Evolutionary conservation across 768 basidiomycete species (phyloP).

Genomic region (Trametes meyenii): DNA sequence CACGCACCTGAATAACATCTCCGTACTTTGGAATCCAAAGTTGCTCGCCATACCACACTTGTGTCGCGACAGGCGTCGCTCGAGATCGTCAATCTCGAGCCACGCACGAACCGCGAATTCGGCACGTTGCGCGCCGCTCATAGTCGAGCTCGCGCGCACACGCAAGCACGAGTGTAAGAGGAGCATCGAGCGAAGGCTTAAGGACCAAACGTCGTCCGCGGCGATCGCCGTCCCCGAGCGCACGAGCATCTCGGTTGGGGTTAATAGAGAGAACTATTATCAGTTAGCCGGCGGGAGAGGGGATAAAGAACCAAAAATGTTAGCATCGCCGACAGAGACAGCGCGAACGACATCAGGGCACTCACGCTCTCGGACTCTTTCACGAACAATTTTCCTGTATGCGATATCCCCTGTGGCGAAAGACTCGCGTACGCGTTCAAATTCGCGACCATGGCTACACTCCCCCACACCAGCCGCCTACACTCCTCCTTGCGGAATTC

Average conservation of each 20-base stretch:
- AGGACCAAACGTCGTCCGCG: slow-evolving; percentile 19
- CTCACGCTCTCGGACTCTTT: slow-evolving; percentile 16
- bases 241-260: slow-evolving; percentile 13
- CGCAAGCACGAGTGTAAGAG: slow-evolving; percentile 18
- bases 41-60: slow-evolving; percentile 13
- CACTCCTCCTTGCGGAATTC: slow-evolving; percentile 20
- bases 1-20: slow-evolving; percentile 19
- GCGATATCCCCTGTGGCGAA: neutral
- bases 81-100: slow-evolving; percentile 23
- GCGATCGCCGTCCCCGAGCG: slow-evolving; percentile 26
- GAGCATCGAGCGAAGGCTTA: slow-evolving; percentile 16
- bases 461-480: slow-evolving; percentile 14
- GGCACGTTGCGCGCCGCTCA: slow-evolving; percentile 17
- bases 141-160: slow-evolving; percentile 1
- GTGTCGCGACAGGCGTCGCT: slow-evolving; percentile 13
- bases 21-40: slow-evolving; percentile 16
- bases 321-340: neutral
- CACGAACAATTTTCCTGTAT: slow-evolving; percentile 12
- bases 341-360: neutral
- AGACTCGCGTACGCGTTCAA: slow-evolving; percentile 39
- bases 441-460: slow-evolving; percentile 50
- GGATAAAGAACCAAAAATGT: neutral
- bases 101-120: slow-evolving; percentile 19
- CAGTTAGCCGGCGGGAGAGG: neutral
- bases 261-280: slow-evolving; percentile 13